Conservation (phyloP, 2,329 filamentous ascomycete species). For the Plectosphaerella sp. region DNA sequence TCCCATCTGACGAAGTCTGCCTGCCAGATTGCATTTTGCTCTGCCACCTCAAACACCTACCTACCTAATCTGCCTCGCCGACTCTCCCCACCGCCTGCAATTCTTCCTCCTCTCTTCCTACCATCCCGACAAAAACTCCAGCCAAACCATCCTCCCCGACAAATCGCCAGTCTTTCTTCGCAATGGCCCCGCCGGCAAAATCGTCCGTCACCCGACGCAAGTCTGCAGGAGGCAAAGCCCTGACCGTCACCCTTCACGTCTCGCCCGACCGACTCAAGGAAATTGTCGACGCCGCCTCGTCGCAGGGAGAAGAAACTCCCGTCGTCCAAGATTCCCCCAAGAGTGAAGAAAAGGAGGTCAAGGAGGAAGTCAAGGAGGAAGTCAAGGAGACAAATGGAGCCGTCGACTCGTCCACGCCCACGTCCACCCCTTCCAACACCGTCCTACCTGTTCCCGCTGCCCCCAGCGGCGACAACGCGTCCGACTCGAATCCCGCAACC, state of each 20-base stretch:
- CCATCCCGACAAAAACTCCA: not conserved
- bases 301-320: conserved; percentile 35
- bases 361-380: conserved; percentile 10
- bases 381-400: conserved; percentile 27
- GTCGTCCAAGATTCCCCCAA: conserved; percentile 31
- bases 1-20: not conserved
- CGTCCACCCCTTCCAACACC: not conserved
- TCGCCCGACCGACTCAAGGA: conserved; percentile 44
- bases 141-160: not conserved
- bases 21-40: not conserved
- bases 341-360: conserved; percentile 15
- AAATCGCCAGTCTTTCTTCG: conserved; percentile 1
- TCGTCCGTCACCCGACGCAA: conserved; percentile 12
- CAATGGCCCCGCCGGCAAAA: conserved; percentile 9
- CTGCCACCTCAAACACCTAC: not conserved
- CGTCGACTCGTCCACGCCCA: conserved; percentile 36
- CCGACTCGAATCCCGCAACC: conserved; percentile 57
- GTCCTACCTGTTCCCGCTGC: conserved; percentile 32
- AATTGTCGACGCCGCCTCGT: conserved; percentile 38
- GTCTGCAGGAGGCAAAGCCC: conserved; percentile 16
- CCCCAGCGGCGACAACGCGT: conserved; percentile 50
- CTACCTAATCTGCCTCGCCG: not conserved
- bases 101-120: not conserved
- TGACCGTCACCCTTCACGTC: conserved; percentile 50
- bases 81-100: not conserved